A percentile compares a stretch with the other conserved stretches of the same genome.
phyloP scores from a whole-genome alignment of 108 stramenopile genomes.

The Craspedostauros australis region DNA sequence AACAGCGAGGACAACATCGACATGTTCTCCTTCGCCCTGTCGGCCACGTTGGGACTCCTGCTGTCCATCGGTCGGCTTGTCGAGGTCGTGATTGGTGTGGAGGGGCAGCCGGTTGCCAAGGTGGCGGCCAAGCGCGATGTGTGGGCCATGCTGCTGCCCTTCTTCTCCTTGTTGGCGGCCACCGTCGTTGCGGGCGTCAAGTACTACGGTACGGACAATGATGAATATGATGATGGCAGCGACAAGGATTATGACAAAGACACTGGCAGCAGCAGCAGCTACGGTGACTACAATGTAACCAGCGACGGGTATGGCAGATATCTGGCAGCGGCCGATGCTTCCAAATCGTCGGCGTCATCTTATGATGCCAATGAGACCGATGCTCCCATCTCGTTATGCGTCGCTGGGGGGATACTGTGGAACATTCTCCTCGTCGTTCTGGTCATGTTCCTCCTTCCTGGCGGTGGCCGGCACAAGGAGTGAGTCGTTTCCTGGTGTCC shows the following conservation, averaged over 20 bases:
- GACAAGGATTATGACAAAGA: background rate
- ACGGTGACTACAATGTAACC: background rate
- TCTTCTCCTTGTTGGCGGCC: conserved; percentile 14
- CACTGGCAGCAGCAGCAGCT: background rate
- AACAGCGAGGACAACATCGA: conserved; percentile 3
- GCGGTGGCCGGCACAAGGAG: conserved; percentile 1
- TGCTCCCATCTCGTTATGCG: background rate
- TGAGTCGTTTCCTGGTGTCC: background rate
- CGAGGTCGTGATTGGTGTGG: conserved; percentile 6
- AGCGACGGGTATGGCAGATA: background rate
- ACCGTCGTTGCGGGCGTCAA: conserved; percentile 12
- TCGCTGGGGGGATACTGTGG: background rate
- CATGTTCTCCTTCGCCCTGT: conserved; percentile 13
- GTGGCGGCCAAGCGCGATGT: background rate
- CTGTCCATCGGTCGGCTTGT: background rate
- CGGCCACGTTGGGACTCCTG: background rate
- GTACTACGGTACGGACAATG: conserved; percentile 10
- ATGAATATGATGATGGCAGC: background rate
- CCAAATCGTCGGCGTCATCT: background rate
- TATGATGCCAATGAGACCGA: conserved; percentile 3
- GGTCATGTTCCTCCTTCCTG: background rate
- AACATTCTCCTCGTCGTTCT: background rate
- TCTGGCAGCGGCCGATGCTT: background rate
- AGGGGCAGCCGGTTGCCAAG: background rate
- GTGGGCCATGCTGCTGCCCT: background rate